Evolutionary conservation across 108 stramenopile genomes (phyloP), one percentile per base, ranked within the genome.

Genomic region (Mediolabrus comicus): DNA sequence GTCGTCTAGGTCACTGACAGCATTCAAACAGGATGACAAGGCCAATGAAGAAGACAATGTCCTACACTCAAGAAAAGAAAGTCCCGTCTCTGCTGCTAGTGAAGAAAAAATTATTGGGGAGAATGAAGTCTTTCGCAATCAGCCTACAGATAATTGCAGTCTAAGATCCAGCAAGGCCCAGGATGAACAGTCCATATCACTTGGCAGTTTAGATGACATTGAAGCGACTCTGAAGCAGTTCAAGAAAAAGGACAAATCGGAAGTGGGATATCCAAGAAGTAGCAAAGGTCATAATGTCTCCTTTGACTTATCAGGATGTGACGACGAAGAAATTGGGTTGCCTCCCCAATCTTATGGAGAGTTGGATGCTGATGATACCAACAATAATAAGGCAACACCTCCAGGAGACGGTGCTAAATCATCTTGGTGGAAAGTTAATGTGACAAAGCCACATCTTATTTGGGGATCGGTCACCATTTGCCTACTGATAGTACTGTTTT

Each of bases 201-300:
- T 49, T 1, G 59, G 61, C 24, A 70, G 59, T 51, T 59, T 31
- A 52, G 34, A 53, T 16, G 49, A 60, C n/a, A 31, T 70, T 11
- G 49, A 60, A 27, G n/a, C 56, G 14, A 29, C 19, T 9, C 38
- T 70, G 31, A 3, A 35, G 6, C 3, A 32, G 16, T 53, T 49
- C 33, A 60, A 22, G 49, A 60, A 53, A 53, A 52, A 58, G 36
- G 49, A 49, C 28, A 26, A 36, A 2, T 10, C 39, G 14, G 24
- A 26, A 33, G 27, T n/a, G 22, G 46, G 22, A 8, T n/a, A 49
- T 49, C 8, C 19, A 17, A 49, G 5, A 17, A 49, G 5, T 7
- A 3, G 22, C 8, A n/a, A 49, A 3, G 22, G 7, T 9, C 46
- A 5, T 7, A 17, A 5, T 43, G 41, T 43, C 17, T n/a, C 41